phyloP scores from a whole-genome alignment of 148 eudicot species.

The Rhododendron ovatum region DNA sequence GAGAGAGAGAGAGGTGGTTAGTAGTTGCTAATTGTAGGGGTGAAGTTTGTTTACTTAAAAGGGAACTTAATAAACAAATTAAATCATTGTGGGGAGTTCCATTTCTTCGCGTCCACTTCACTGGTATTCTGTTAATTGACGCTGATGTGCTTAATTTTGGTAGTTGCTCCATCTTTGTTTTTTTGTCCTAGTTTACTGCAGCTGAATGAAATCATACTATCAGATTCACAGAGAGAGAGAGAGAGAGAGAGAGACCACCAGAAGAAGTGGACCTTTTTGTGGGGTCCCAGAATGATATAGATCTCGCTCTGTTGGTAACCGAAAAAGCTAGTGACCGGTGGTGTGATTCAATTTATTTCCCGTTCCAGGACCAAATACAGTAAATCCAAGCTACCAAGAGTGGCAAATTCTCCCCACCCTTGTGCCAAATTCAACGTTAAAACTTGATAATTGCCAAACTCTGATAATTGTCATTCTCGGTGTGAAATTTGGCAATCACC shows the following conservation, averaged over 20 bases:
- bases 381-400: neutral
- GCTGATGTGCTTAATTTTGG: slow-evolving; percentile 24
- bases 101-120: slow-evolving; percentile 93
- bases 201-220: neutral
- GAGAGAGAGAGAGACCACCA: neutral
- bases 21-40: slow-evolving; percentile 7
- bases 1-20: neutral
- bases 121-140: slow-evolving; percentile 54
- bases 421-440: neutral
- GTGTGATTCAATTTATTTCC: neutral
- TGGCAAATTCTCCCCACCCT: neutral
- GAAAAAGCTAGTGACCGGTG: neutral
- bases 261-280: neutral
- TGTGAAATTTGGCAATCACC: neutral
- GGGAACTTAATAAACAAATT: neutral
- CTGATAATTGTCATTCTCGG: neutral
- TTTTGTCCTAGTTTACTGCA: neutral
- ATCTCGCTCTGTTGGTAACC: neutral
- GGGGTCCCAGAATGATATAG: neutral
- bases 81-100: slow-evolving; percentile 10
- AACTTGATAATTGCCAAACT: neutral
- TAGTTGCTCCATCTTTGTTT: slow-evolving; percentile 21
- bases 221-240: neutral
- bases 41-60: neutral
- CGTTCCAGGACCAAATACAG: neutral